Base-by-base conservation (phyloP, 139 green algal genomes). In the Haematococcus lacustris region DNA sequence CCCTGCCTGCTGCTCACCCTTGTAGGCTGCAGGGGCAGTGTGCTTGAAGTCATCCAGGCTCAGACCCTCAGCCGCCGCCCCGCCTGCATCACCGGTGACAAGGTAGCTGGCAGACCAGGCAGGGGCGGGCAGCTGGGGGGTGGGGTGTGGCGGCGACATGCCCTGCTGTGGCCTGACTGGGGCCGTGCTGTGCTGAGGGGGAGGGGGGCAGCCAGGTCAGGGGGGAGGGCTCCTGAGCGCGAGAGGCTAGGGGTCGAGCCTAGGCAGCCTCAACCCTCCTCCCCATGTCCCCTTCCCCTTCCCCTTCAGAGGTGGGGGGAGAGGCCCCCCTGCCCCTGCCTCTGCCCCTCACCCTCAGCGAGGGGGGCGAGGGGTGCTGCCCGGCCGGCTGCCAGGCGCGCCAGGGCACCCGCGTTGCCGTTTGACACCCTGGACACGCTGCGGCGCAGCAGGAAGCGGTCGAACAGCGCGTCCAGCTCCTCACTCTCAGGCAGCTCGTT, bases 381-480 rank as follows among this genome's bases (percentile, higher is more conserved):
- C 25, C 80, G 70, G 63, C 89, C 88, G 0, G 88, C 88, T 21
- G 78, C 90, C 74, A 95, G 78, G 67, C 80, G 75, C 26, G 90
- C 90, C 37, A 95, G 84, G 51, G 80, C 86, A 70, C 60, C 73
- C 26, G 92, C 73, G 76, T 91, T 84, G 33, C 74, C 80, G 53
- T 85, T 83, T 1, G 79, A 86, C 3, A 92, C 85, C 69, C 82
- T 68, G 37, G 66, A 60, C 34, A 97, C 92, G 39, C 81, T 71
- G 26, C 81, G 80, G 32, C 93, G 75, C 21, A 97, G 64, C 1
- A 97, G 82, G 73, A 97, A 97, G 21, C 93, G 82, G 69, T 97
- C 93, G 68, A 96, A 97, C 75, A 97, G 78, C 2, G 93, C 93
- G 73, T 97, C 90, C 50, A 97, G 84, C 82, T 97, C 92, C 82